Base-by-base conservation (phyloP, 1,139 yeast genomes). In the Yamadazyma jaroonii region DNA sequence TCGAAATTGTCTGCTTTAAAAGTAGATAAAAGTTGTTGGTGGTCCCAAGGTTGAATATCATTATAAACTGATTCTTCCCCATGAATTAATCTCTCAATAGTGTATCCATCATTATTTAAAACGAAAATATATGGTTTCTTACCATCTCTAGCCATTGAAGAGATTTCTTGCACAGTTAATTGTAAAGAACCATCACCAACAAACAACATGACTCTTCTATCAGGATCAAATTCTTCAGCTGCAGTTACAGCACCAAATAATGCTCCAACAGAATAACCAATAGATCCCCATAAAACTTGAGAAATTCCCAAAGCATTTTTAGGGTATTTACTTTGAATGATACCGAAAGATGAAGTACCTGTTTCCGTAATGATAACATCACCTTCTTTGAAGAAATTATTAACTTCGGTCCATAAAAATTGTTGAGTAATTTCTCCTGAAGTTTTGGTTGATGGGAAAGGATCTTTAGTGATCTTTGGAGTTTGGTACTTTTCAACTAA, bases 231-330 rank as follows among this genome's bases (percentile, higher is more conserved):
- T 39, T 60, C 66, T 39, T 61, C 58, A 7, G 68, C 64, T 2
- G 72, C 72, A 66, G 83, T 74, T 25, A 81, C 81, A 22, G 95
- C 95, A 60, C 96, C 96, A 45, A 81, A 65, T 27, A 86, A 73
- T 36, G 95, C 84, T 53, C 95, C 95, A 31, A 86, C 87, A 23
- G 95, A 79, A 72, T 72, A 86, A 50, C 95, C 96, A 62, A 86
- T 85, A 33, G 95, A 84, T 40, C 95, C 95, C 90, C 94, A 86
- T 36, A 65, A 55, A 2, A 62, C 67, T 44, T 66, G 72, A 4
- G 69, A 62, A 32, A 66, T 66, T 27, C 72, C 72, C 29, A 62
- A 50, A 9, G 64, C 54, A 41, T 61, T 53, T 34, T 56, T 54
- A 3, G 72, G 72, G 46, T 56, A 66, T 33, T 57, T 46, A 5